These are phyloP conservation scores for Anastatica hierochuntica DNA, from an alignment of 345 rosid genomes.

Conservation along the genomic window DNA sequence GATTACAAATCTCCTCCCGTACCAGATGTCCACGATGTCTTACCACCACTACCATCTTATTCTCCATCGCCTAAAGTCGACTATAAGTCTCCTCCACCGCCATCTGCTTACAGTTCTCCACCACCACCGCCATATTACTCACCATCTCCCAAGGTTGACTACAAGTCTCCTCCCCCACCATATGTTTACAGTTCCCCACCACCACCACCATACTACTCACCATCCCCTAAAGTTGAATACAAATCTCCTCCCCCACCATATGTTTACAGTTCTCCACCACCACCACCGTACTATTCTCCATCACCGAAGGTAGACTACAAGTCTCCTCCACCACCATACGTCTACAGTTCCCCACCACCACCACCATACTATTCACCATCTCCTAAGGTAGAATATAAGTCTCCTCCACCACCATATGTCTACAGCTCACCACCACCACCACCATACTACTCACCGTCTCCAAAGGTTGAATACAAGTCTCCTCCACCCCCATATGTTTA, in stretches of 20 bases:
- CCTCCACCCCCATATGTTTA: background rate
- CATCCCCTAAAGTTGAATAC: background rate
- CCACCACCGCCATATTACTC: background rate
- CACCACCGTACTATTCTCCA: background rate
- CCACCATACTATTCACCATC: background rate
- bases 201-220: background rate
- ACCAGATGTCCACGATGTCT: background rate
- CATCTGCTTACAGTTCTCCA: background rate
- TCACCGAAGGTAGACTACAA: background rate
- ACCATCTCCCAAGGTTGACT: background rate
- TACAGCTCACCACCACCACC: conserved; percentile 4
- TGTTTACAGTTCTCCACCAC: background rate
- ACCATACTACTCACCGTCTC: background rate
- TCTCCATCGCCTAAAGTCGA: background rate
- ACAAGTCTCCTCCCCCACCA: background rate
- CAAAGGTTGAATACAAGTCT: background rate
- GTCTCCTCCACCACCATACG: conserved; percentile 1
- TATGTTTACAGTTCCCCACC: background rate
- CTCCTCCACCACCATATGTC: conserved; percentile 3
- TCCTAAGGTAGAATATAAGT: background rate
- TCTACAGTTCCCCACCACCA: background rate
- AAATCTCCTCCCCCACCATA: background rate
- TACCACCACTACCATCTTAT: background rate
- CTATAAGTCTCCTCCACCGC: background rate
- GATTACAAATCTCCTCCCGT: background rate